Percentiles rank a stretch among this genome's conserved stretches.
phyloP scores from a whole-genome alignment of 305 asterid species.

The Euphrasia arctica region DNA sequence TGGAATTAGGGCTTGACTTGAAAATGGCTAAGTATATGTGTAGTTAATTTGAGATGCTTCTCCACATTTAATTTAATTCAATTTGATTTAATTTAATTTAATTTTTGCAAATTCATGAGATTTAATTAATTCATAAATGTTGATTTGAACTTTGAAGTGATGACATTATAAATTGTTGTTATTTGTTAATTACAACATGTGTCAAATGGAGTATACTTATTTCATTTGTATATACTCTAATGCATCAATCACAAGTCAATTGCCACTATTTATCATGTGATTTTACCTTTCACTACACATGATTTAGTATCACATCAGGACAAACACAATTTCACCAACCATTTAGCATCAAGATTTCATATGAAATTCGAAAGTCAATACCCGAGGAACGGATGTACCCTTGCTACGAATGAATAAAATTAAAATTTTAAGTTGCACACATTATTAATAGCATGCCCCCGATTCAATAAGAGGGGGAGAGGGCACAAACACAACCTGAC shows the following conservation, averaged over 20 bases:
- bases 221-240: not conserved
- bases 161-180: too few relatives aligned
- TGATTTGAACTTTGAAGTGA: too few relatives aligned
- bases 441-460: conserved; percentile 18
- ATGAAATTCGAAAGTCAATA: not conserved
- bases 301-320: too few relatives aligned
- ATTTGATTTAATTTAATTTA: too few relatives aligned
- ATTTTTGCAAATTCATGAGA: too few relatives aligned
- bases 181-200: too few relatives aligned
- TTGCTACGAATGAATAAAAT: not conserved
- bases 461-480: conserved; percentile 21
- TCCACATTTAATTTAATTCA: not conserved
- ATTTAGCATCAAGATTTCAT: too few relatives aligned
- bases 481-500: conserved; percentile 23
- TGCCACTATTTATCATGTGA: not conserved
- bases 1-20: conserved; percentile 42
- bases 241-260: not conserved
- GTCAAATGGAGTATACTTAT: not conserved
- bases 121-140: too few relatives aligned
- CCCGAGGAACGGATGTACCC: too few relatives aligned
- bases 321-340: too few relatives aligned
- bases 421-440: conserved; percentile 5
- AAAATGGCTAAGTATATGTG: conserved; percentile 10
- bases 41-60: too few relatives aligned
- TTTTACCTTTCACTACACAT: not conserved